These are phyloP conservation scores for Sporothrix protearum DNA, from an alignment of 2,329 filamentous ascomycete species.

Conservation along the genomic window DNA sequence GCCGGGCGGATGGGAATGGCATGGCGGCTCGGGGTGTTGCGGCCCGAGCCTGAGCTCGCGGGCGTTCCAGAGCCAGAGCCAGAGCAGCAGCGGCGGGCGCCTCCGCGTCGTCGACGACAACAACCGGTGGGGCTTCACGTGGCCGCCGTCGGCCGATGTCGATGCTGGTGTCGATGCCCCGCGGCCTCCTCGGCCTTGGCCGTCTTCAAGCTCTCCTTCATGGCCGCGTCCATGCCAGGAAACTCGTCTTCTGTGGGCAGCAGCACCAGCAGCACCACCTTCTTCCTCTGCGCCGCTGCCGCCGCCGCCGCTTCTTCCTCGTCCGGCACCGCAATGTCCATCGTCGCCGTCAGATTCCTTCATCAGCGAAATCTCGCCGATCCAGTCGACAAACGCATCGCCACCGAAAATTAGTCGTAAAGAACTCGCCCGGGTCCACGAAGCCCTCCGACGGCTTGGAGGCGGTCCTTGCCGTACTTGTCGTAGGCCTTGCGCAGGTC, in stretches of 20 bases:
- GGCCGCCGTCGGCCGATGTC: constrained; percentile 36
- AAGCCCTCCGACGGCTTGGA: constrained; percentile 90
- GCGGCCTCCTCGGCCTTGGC: constrained; percentile 21
- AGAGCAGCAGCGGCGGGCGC: constrained; percentile 11
- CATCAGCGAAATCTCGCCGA: constrained; percentile 97
- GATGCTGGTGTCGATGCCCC: background rate
- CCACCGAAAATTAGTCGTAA: constrained; percentile 98
- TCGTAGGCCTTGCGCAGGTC: constrained; percentile 90
- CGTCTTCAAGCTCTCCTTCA: constrained; percentile 36
- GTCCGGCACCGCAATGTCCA: constrained; percentile 91
- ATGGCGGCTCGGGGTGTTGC: constrained; percentile 41
- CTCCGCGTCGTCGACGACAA: constrained; percentile 39
- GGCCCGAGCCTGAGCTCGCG: constrained; percentile 41
- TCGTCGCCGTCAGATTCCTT: constrained; percentile 97
- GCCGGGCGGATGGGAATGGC: constrained; percentile 74
- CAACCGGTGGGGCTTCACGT: constrained; percentile 38
- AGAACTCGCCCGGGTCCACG: constrained; percentile 95
- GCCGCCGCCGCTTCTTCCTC: constrained; percentile 47
- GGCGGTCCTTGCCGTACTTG: constrained; percentile 90
- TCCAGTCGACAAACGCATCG: constrained; percentile 92
- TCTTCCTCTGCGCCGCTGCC: constrained; percentile 46
- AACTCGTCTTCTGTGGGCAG: constrained; percentile 46
- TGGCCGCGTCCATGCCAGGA: constrained; percentile 54
- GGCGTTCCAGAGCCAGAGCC: too few relatives aligned
- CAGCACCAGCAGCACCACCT: constrained; percentile 30